phyloP scores from a whole-genome alignment of 176 grass and related monocot genomes.

The Oryza officinalis region DNA sequence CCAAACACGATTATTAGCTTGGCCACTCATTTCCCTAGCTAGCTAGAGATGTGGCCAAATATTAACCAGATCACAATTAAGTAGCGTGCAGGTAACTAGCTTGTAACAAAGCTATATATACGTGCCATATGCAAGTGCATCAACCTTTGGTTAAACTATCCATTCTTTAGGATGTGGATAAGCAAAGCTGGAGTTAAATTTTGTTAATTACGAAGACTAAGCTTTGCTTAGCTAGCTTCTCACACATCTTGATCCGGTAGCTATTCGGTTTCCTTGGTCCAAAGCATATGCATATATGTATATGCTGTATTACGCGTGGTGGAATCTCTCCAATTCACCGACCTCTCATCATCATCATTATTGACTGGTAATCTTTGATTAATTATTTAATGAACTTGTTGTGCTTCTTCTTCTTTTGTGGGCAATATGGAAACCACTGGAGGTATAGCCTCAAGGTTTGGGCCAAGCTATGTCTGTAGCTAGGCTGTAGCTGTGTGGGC shows the following conservation, averaged over 20 bases:
- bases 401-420: slow-evolving; percentile 2
- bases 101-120: not conserved
- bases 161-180: slow-evolving; percentile 25
- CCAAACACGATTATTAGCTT: not conserved
- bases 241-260: not conserved
- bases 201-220: not conserved
- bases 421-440: slow-evolving; percentile 29
- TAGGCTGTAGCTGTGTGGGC: not conserved
- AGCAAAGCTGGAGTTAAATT: not conserved
- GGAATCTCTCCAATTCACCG: slow-evolving; percentile 54
- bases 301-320: slow-evolving; percentile 20
- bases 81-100: not conserved
- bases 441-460: not conserved
- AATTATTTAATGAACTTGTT: not conserved
- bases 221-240: not conserved
- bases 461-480: not conserved
- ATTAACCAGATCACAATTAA: not conserved
- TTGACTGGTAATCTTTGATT: not conserved
- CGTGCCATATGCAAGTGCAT: not conserved
- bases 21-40: not conserved
- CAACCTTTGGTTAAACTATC: not conserved
- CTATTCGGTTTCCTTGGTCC: not conserved
- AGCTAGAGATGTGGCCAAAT: not conserved
- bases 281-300: not conserved
- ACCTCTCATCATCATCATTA: not conserved